These are phyloP conservation scores for Xeromyces bisporus DNA, from an alignment of 495 filamentous ascomycete genomes.

Conservation along the genomic window DNA sequence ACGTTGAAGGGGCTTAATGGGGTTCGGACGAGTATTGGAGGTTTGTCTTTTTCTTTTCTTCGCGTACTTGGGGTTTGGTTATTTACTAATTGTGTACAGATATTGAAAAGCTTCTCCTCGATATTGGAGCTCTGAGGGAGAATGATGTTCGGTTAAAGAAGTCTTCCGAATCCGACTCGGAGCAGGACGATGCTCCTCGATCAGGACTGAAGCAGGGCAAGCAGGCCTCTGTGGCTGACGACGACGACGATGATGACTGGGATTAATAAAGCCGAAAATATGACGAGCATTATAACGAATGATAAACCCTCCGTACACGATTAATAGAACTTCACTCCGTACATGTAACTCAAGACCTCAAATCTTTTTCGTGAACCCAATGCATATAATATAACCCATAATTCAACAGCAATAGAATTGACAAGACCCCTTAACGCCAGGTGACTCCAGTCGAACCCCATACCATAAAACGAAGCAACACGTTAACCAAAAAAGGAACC, in stretches of 20 bases:
- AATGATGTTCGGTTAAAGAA: slow-evolving; percentile 64
- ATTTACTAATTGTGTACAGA: slow-evolving; percentile 17
- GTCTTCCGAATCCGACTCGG: slow-evolving; percentile 34
- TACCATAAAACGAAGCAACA: not conserved
- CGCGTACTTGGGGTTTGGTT: not conserved
- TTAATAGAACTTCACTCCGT: not conserved
- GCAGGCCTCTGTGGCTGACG: slow-evolving; percentile 26
- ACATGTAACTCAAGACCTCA: not conserved
- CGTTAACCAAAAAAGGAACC: not conserved
- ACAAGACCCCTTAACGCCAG: too few relatives aligned
- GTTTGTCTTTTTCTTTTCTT: slow-evolving; percentile 13
- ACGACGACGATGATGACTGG: slow-evolving; percentile 66
- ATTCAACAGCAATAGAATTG: too few relatives aligned
- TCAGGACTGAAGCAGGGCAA: slow-evolving; percentile 26
- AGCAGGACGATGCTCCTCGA: slow-evolving; percentile 39
- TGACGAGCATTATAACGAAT: too few relatives aligned
- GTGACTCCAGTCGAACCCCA: too few relatives aligned
- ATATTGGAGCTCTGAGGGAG: slow-evolving; percentile 57
- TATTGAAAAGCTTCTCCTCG: slow-evolving; percentile 62
- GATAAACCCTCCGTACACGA: slow-evolving; percentile 7
- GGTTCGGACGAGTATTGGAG: slow-evolving; percentile 44
- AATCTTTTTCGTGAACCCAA: not conserved
- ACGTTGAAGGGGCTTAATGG: slow-evolving; percentile 69
- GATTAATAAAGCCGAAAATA: too few relatives aligned
- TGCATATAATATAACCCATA: too few relatives aligned